Evolutionary conservation across 2,329 filamentous ascomycete species (phyloP), one percentile per base, ranked within the genome.

Genomic region (Chalaropsis thielavioides): DNA sequence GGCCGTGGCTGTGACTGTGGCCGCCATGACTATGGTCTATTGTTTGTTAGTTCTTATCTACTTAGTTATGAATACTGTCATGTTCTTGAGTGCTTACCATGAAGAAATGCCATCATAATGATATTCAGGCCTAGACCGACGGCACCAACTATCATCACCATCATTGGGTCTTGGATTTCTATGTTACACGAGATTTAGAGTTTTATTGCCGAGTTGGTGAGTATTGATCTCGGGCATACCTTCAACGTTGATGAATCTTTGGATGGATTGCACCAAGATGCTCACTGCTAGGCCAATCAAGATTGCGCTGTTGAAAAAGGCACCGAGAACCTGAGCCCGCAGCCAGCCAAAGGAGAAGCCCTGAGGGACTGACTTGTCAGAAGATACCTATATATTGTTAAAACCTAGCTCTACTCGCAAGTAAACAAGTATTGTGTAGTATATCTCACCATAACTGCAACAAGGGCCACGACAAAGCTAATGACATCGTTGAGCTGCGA

Each of bases 301-400:
- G 66, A 92, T 88, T 0, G 86, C 84, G 15, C 88, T 88, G 70
- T 92, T 92, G 79, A 91, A 92, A 73, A 92, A 92, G 24, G 87
- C 86, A 4, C 88, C 88, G 0, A 92, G 77, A 0, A 90, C 73
- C n/a, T 83, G 81, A 17, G 87, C 86, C 40, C 88, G 80, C 65
- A 88, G 85, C 87, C 87, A 91, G n/a, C 88, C 88, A 69, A 88
- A 91, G 0, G 87, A 83, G 17, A 88, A 77, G 10, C 77, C 77
- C 67, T 81, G 77, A 0, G 86, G 85, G 81, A 4, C 63, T 27
- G 80, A 74, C 56, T 76, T 75, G 51, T 78, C 75, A 68, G 86
- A 80, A 22, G 84, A 79, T 66, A 86, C 74, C 84, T 86, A 56
- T 17, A 10, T 46, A n/a, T 31, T 17, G 15, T 24, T 46, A 19